Conservation (phyloP, 306 rosid genomes). For the Leucaena leucocephala region DNA sequence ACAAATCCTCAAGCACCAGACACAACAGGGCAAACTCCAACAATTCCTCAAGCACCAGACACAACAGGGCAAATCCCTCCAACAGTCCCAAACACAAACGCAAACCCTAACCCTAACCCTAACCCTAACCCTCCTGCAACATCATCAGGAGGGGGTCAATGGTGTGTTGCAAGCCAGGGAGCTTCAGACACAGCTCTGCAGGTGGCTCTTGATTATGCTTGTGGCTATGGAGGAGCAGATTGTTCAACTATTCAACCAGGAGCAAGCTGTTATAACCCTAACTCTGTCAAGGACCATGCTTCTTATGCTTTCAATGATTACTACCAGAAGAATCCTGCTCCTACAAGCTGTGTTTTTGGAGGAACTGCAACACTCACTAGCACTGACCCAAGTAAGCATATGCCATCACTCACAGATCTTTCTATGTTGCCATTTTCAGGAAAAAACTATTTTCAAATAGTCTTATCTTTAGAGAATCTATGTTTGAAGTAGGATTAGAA, state of each 20-base stretch:
- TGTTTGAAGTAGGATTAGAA: background rate
- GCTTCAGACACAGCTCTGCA: slow-evolving; percentile 77
- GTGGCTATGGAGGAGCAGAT: slow-evolving; percentile 87
- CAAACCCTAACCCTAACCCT: slow-evolving; percentile 33
- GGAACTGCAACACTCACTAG: slow-evolving; percentile 69
- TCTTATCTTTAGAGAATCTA: background rate
- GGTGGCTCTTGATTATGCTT: slow-evolving; percentile 90
- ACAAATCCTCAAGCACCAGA: slow-evolving; percentile 53
- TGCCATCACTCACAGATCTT: slow-evolving; percentile 10
- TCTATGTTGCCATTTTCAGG: background rate
- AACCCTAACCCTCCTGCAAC: slow-evolving; percentile 30
- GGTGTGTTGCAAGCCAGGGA: slow-evolving; percentile 78
- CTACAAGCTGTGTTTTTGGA: slow-evolving; percentile 84
- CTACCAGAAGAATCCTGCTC: slow-evolving; percentile 82
- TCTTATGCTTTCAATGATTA: slow-evolving; percentile 87
- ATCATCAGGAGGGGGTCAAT: slow-evolving; percentile 60
- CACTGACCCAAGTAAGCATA: slow-evolving; percentile 87
- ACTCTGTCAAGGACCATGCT: slow-evolving; percentile 73
- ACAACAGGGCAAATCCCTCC: slow-evolving; percentile 28
- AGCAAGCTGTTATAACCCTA: slow-evolving; percentile 77
- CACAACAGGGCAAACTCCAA: slow-evolving; percentile 40
- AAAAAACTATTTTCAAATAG: no score
- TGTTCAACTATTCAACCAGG: slow-evolving; percentile 74
- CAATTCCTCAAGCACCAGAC: slow-evolving; percentile 44
- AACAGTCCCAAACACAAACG: slow-evolving; percentile 6